Base-by-base conservation (phyloP, 495 filamentous ascomycete genomes). In the Filosporella fistucella region DNA sequence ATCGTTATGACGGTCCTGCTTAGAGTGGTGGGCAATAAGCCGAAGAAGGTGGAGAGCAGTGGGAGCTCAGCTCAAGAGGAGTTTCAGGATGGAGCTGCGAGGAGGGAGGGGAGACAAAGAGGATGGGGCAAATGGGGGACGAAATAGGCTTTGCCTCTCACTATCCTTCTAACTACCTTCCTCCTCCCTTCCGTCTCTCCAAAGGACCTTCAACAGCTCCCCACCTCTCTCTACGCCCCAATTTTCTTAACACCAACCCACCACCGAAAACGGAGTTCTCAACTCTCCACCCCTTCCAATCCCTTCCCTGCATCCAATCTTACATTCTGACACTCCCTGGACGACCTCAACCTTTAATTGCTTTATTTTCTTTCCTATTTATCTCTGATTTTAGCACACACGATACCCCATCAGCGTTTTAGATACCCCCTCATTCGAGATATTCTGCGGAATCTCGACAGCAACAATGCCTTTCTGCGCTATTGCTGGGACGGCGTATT, bases 81-180 rank as follows among this genome's bases (percentile, higher is more conserved):
- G 24, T 75, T 77, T 40, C 60, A 81, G 48, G 86, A 90, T 63
- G 85, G 81, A 16, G 86, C 86, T 21, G 85, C 83, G 8, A 76
- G 77, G 35, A 70, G 86, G 5, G 86, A 91, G 65, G 51, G 68
- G 18, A 63, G 79, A 36, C 81, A 89, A 68, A 70, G 86, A 41
- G 86, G 86, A 1, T 75, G 89, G 42, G 67, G 71, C 32, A 71
- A 81, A 61, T 77, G 77, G 74, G 42, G 46, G 49, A 51, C 40
- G 22, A 49, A 49, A 26, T 51, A 47, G 28, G 28, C 25, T 21
- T 11, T 18, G 13, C 17, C 32, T 14, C 36, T 20, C 33, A 17
- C 22, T 24, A 13, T 10, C 26, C 14, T 40, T 24, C 14, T 36
- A 18, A 26, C 25, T 2, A 23, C 42, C 16, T n/a, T n/a, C n/a